Conservation (phyloP, 345 rosid species). For the Citrus glauca region DNA sequence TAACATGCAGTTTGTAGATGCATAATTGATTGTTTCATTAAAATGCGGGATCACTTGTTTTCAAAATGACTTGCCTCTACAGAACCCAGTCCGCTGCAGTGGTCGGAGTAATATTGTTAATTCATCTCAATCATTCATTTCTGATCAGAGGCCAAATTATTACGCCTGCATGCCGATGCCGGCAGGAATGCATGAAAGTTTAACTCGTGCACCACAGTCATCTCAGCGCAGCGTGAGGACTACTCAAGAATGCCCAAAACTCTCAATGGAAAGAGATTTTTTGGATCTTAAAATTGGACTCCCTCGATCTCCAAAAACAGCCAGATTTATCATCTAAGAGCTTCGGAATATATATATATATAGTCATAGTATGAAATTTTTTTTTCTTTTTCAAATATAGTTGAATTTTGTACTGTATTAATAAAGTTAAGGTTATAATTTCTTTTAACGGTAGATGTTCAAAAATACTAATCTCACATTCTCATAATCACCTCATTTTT, state of each 20-base stretch:
- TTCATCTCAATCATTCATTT: background rate
- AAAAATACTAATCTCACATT: too few species aligned
- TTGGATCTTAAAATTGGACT: constrained; percentile 20
- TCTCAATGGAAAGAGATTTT: constrained; percentile 5
- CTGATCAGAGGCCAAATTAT: constrained; percentile 1
- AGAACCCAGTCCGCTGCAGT: constrained; percentile 1
- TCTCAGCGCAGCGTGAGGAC: background rate
- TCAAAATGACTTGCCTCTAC: background rate
- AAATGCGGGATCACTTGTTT: background rate
- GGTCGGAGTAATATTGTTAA: background rate
- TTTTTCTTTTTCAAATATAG: background rate
- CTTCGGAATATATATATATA: constrained; percentile 4
- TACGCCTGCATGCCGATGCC: background rate
- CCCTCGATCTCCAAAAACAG: background rate
- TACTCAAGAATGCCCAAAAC: background rate
- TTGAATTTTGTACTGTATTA: background rate
- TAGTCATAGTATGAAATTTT: background rate
- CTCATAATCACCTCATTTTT: too few species aligned
- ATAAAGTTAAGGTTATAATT: background rate
- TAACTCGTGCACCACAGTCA: background rate
- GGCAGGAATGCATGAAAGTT: background rate
- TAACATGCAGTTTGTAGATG: background rate
- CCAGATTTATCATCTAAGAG: constrained; percentile 2
- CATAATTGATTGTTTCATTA: background rate
- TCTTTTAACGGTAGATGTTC: too few species aligned